Conservation (phyloP, 2,329 filamentous ascomycete species). For the Beauveria rudraprayagi region DNA sequence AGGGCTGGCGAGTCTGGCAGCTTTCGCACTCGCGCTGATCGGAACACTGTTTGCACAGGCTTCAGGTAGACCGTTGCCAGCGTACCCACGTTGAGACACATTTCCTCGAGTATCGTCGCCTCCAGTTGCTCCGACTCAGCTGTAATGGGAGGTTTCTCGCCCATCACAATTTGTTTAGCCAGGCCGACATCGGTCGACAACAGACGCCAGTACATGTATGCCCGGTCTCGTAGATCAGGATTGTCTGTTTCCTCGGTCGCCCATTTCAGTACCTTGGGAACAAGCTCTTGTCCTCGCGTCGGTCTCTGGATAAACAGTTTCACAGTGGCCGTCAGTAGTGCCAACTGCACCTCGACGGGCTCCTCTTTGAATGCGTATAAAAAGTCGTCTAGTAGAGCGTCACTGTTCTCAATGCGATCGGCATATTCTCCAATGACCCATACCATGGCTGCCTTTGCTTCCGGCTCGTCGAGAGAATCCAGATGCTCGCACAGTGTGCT, state of each 20-base stretch:
- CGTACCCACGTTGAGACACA: slow-evolving; percentile 93
- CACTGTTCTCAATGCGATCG: slow-evolving; percentile 93
- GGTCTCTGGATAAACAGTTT: slow-evolving; percentile 97
- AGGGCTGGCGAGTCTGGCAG: slow-evolving; percentile 79
- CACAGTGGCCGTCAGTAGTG: slow-evolving; percentile 88
- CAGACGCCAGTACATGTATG: slow-evolving; percentile 99
- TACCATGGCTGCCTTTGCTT: slow-evolving; percentile 97
- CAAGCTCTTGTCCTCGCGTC: slow-evolving; percentile 86
- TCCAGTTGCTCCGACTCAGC: slow-evolving; percentile 94
- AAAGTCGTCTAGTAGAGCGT: slow-evolving; percentile 89
- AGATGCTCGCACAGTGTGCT: slow-evolving; percentile 91
- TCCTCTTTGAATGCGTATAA: slow-evolving; percentile 90
- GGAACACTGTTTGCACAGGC: slow-evolving; percentile 94
- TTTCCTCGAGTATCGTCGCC: slow-evolving; percentile 83
- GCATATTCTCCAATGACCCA: slow-evolving; percentile 99
- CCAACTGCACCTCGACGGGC: slow-evolving; percentile 89
- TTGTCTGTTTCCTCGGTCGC: slow-evolving; percentile 99
- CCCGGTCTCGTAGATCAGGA: slow-evolving; percentile 87
- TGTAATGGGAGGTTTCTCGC: slow-evolving; percentile 91
- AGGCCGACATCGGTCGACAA: slow-evolving; percentile 84
- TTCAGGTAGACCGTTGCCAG: slow-evolving; percentile 96
- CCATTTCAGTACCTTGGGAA: slow-evolving; percentile 95
- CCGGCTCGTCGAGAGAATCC: slow-evolving; percentile 91
- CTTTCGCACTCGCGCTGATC: slow-evolving; percentile 71
- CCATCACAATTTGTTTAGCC: slow-evolving; percentile 89